Evolutionary conservation across 495 filamentous ascomycete species (phyloP).

Genomic region (Neurospora sp.): DNA sequence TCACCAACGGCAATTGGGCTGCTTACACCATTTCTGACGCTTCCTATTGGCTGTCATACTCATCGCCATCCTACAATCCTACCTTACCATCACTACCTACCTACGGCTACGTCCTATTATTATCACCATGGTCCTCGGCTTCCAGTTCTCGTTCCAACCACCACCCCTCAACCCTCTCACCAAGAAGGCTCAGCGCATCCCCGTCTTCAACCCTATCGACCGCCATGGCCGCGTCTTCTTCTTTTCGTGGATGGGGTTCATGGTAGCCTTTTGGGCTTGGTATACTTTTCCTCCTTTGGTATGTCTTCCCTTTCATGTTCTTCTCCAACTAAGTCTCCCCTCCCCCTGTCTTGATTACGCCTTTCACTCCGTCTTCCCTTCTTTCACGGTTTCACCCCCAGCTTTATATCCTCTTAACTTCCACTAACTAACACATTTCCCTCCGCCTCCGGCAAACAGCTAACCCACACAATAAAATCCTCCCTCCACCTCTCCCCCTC

Average conservation of each 20-base stretch:
- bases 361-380: neutral
- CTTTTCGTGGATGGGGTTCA: conserved; percentile 92
- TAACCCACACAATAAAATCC: conserved; percentile 64
- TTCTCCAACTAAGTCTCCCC: too few relatives aligned
- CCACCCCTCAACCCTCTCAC: conserved; percentile 67
- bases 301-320: conserved; percentile 17
- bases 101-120: neutral
- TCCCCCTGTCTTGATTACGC: too few relatives aligned
- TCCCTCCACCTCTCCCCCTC: conserved; percentile 61
- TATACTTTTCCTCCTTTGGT: conserved; percentile 78
- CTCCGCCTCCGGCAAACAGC: too few relatives aligned
- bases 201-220: conserved; percentile 69
- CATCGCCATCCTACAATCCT: neutral
- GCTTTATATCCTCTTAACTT: neutral
- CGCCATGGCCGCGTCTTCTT: conserved; percentile 84
- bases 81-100: neutral
- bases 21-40: neutral
- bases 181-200: conserved; percentile 71
- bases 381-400: neutral
- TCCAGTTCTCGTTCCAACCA: conserved; percentile 38
- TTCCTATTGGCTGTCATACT: neutral
- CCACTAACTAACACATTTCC: conserved; percentile 7
- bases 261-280: conserved; percentile 94
- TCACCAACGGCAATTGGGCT: neutral
- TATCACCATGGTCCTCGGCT: conserved; percentile 32